These are phyloP conservation scores for Escovopsis sp. DNA, from an alignment of 2,329 filamentous ascomycete species.

Conservation along the genomic window DNA sequence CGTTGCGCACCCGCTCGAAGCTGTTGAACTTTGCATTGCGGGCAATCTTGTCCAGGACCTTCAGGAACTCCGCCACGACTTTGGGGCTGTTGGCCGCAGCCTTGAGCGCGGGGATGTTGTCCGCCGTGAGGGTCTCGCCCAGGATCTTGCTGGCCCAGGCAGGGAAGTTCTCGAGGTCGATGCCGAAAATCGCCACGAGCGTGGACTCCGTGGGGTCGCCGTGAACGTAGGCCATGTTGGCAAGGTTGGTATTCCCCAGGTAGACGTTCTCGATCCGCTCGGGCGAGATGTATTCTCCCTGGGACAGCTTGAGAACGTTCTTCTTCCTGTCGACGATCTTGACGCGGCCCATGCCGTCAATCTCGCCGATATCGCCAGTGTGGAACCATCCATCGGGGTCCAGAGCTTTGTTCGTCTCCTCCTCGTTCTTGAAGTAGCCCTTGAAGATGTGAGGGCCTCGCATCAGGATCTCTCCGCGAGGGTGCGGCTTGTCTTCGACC, in stretches of 20 bases:
- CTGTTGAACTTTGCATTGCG: slow-evolving; percentile 81
- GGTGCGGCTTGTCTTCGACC: slow-evolving; percentile 72
- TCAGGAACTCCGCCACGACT: slow-evolving; percentile 60
- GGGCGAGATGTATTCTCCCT: slow-evolving; percentile 95
- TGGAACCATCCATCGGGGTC: slow-evolving; percentile 93
- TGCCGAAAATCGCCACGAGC: slow-evolving; percentile 75
- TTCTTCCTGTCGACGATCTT: slow-evolving; percentile 93
- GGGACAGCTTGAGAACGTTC: slow-evolving; percentile 96
- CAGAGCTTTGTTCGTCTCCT: slow-evolving; percentile 70
- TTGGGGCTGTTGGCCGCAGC: slow-evolving; percentile 52
- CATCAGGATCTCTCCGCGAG: slow-evolving; percentile 78
- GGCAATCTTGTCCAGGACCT: slow-evolving; percentile 64
- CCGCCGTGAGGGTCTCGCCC: slow-evolving; percentile 46
- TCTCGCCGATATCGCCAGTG: slow-evolving; percentile 77
- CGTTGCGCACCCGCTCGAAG: slow-evolving; percentile 69
- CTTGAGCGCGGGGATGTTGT: slow-evolving; percentile 53
- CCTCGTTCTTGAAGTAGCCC: slow-evolving; percentile 81
- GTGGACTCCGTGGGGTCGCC: slow-evolving; percentile 71
- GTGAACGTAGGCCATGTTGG: slow-evolving; percentile 77
- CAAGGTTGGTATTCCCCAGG: slow-evolving; percentile 62
- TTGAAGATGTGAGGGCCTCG: slow-evolving; percentile 68
- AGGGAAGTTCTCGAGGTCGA: slow-evolving; percentile 75
- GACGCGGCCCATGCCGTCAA: slow-evolving; percentile 78
- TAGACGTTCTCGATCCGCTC: slow-evolving; percentile 96
- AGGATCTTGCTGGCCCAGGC: slow-evolving; percentile 66